Base-by-base conservation (phyloP, 2,329 filamentous ascomycete species). In the Microdochium paspali region DNA sequence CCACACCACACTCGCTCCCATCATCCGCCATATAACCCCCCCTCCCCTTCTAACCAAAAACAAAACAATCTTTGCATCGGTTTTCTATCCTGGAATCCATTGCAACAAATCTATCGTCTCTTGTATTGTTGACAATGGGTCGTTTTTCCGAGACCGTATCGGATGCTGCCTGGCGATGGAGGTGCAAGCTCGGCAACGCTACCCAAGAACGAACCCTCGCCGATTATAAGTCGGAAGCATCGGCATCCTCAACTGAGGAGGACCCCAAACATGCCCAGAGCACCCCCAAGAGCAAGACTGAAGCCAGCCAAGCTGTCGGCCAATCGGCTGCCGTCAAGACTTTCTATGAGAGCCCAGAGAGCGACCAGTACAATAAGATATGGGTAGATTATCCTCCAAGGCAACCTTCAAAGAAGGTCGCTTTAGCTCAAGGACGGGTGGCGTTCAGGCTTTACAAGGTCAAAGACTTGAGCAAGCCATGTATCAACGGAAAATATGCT, bases 391-490 rank as follows among this genome's bases (percentile, higher is more conserved):
- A 65, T 46, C 68, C 70, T 3, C 69, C 69, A 30, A 65, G 63
- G 50, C 65, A 70, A 57, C 55, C 69, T 47, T 68, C 63, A 56
- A 70, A 68, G 48, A 58, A 59, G 23, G 60, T 56, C 3, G 56
- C 60, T 44, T 59, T 59, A 35, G 62, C 57, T 6, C 61, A 71
- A 40, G 64, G 67, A 44, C 61, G 64, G 3, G 63, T 67, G 13
- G 68, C 71, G 49, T 68, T 74, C 60, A 69, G 65, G 50, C 58
- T 72, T 20, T 73, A 63, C 67, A 73, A 71, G 61, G 53, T 68
- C 60, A 71, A 70, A 53, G 69, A 74, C 53, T 49, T 49, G 24
- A 55, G 56, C 10, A 71, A 72, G 59, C 61, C 64, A 3, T 59
- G 64, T 47, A 60, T 73, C 31, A 60, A 52, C 0, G 68, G 68